Evolutionary conservation across 2,329 filamentous ascomycete genomes (phyloP).

Genomic region (Mollisia scopiformis): DNA sequence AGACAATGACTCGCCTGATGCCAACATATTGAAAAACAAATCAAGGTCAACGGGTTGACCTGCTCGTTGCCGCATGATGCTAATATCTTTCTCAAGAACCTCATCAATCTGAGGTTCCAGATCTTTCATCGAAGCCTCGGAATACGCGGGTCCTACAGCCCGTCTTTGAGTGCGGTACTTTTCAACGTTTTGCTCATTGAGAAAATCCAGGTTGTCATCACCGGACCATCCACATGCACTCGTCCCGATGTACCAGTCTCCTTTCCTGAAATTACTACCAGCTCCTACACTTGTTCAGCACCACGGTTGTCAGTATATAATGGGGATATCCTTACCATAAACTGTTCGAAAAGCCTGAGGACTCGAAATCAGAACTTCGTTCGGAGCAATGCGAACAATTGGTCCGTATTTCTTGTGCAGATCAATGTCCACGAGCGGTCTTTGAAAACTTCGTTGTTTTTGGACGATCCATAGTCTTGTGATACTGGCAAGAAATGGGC

Average conservation of each 20-base stretch:
- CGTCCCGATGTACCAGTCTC: slow-evolving; percentile 13
- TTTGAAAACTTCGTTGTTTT: slow-evolving; percentile 24
- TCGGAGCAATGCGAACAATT: slow-evolving; percentile 51
- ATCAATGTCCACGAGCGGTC: slow-evolving; percentile 13
- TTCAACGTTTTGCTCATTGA: slow-evolving; percentile 17
- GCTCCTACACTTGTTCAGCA: slow-evolving; percentile 1
- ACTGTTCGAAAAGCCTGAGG: slow-evolving; percentile 34
- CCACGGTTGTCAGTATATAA: neutral
- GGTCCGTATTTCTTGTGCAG: slow-evolving; percentile 50
- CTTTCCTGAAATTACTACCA: slow-evolving; percentile 15
- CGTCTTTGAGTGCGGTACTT: slow-evolving; percentile 21
- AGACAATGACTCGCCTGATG: slow-evolving; percentile 8
- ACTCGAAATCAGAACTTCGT: slow-evolving; percentile 51
- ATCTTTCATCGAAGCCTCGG: slow-evolving; percentile 17
- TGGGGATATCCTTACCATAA: slow-evolving; percentile 11
- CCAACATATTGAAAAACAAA: slow-evolving; percentile 12
- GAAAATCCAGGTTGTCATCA: slow-evolving; percentile 12
- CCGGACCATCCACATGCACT: slow-evolving; percentile 10
- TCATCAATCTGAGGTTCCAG: slow-evolving; percentile 13
- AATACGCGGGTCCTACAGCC: slow-evolving; percentile 17
- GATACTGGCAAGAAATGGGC: slow-evolving; percentile 48
- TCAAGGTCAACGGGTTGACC: slow-evolving; percentile 15
- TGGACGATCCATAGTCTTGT: slow-evolving; percentile 47
- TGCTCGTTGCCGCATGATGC: slow-evolving; percentile 10
- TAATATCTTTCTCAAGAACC: slow-evolving; percentile 8